These are phyloP conservation scores for Tolypocladium endophyticum DNA, from an alignment of 2,329 filamentous ascomycete species.

Conservation along the genomic window DNA sequence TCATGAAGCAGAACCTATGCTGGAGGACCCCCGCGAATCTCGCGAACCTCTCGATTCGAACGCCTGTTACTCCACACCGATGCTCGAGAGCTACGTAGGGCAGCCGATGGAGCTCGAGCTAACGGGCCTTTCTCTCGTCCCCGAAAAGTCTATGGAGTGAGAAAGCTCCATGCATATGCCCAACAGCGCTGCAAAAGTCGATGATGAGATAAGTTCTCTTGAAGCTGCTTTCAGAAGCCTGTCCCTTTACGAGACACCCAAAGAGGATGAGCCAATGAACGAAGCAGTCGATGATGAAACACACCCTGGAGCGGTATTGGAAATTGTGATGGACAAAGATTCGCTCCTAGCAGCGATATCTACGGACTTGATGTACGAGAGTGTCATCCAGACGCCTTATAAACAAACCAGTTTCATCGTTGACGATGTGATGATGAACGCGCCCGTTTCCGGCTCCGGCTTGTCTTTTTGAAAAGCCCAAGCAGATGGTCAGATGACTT, in stretches of 20 bases:
- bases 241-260: background rate
- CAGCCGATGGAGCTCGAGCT: slow-evolving; percentile 1
- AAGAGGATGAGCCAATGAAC: background rate
- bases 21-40: background rate
- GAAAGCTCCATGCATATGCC: background rate
- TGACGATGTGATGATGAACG: background rate
- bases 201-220: background rate
- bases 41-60: background rate
- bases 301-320: background rate
- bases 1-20: background rate
- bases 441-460: background rate
- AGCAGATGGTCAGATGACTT: background rate
- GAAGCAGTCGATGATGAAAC: background rate
- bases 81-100: slow-evolving; percentile 1
- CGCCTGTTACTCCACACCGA: background rate
- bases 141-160: background rate
- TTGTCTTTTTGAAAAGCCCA: background rate
- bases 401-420: background rate
- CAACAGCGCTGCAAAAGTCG: background rate
- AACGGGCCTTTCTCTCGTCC: background rate
- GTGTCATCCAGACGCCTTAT: background rate
- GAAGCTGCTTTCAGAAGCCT: background rate
- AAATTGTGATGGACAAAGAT: background rate
- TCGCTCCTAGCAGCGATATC: background rate
- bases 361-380: background rate